These are phyloP conservation scores for Carpinus fangiana DNA, from an alignment of 306 rosid genomes.

Conservation along the genomic window DNA sequence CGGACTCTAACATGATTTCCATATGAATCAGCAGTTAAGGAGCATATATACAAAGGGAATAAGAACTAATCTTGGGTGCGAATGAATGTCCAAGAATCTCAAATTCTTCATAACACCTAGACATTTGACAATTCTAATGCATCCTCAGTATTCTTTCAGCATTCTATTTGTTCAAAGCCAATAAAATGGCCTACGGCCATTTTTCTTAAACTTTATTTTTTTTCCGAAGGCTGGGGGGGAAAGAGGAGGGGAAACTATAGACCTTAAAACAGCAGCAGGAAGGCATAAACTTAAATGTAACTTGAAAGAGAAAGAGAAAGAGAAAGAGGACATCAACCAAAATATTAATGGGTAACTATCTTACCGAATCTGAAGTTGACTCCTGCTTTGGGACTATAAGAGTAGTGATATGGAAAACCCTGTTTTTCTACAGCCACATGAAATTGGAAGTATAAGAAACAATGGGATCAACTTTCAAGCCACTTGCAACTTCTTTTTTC, in stretches of 20 bases:
- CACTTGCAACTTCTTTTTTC: slow-evolving; percentile 15
- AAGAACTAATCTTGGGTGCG: slow-evolving; percentile 8
- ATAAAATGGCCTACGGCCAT: slow-evolving; percentile 9
- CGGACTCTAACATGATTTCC: not conserved
- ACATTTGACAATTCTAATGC: not conserved
- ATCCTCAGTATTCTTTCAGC: slow-evolving; percentile 19
- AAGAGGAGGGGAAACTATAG: not conserved
- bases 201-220: not conserved
- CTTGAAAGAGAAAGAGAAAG: not conserved
- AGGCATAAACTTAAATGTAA: slow-evolving; percentile 20
- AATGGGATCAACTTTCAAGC: slow-evolving; percentile 26
- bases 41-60: not conserved
- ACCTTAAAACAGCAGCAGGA: slow-evolving; percentile 17
- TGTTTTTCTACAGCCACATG: slow-evolving; percentile 74
- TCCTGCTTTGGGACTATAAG: slow-evolving; percentile 98
- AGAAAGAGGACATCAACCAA: slow-evolving; percentile 8
- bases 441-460: slow-evolving; percentile 35
- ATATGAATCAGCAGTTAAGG: not conserved
- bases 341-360: slow-evolving; percentile 29
- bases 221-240: not conserved
- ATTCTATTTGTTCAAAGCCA: slow-evolving; percentile 3
- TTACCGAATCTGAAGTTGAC: slow-evolving; percentile 94
- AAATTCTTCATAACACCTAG: slow-evolving; percentile 1
- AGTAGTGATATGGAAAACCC: slow-evolving; percentile 90
- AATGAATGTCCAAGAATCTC: slow-evolving; percentile 21